Evolutionary conservation across 1,284 basidiomycete species (phyloP), one percentile per base, ranked within the genome.

Genomic region (Leccinum huronense): DNA sequence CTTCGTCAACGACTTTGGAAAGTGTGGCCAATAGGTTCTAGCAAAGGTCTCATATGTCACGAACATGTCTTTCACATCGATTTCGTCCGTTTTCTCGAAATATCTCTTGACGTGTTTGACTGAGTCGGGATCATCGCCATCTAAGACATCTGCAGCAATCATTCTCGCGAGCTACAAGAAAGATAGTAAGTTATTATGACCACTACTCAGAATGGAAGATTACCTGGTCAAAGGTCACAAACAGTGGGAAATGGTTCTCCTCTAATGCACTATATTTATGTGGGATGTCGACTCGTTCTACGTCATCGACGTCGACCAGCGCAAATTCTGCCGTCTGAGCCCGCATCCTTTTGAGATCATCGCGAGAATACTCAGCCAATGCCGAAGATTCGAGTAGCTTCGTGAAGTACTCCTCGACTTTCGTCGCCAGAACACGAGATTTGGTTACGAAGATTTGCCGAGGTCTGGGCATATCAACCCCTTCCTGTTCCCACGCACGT

Each of bases 371-470:
- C 3, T 75, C 72, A 13, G 80, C 80, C 1, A 80, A 75, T 0
- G 76, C 73, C 34, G 86, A 72, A 3, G 86, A 83, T 38, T 81
- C 75, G 3, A 81, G 71, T 3, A 89, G 74, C 69, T 84, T 86
- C 9, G 67, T 63, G 68, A 85, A 92, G 67, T 87, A 88, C 64
- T 88, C 86, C 68, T 86, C 80, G 19, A 91, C 89, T 65, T 87
- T 88, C 42, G 76, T 78, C 0, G 87, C 87, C 5, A 91, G 80
- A 8, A 88, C 80, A 23, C 80, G 78, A 2, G 88, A 90, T 71
- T 89, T 85, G 0, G 90, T 91, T 1, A 92, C 85, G 67, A 91
- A 91, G 2, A 91, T 75, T 69, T 91, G 90, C 19, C 87, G 82
- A 0, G 85, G 84, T 62, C 79, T 80, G 7, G 73, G 69, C 34